Evolutionary conservation across 2,329 filamentous ascomycete genomes (phyloP), one percentile per base, ranked within the genome.

Genomic region (Diaporthe caulivora): DNA sequence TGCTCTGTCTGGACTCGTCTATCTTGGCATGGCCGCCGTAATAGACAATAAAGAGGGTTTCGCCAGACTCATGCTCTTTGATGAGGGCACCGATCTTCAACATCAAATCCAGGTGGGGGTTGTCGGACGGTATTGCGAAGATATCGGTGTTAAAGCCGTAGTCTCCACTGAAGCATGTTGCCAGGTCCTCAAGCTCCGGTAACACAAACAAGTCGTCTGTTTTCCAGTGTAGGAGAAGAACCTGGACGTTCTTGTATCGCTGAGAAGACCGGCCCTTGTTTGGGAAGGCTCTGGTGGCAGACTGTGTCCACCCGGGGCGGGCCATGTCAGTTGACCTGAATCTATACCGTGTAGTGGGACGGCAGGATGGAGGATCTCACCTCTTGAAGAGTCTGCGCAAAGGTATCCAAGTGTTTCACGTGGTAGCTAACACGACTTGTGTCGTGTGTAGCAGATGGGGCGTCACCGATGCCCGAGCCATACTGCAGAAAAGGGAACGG

Each of bases 11-110:
- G 29, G 88, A 88, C 74, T 90, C 87, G 73, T 91, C 89, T 73
- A 91, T 91, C 75, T 86, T 86, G 3, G 89, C 89, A 78, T 91
- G 89, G 0, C 89, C 89, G 15, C 88, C 89, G 71, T 91, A 91
- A 78, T 91, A 91, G 21, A 91, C 81, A 11, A 91, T 78, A 75
- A 91, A 89, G 1, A 91, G 80, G 0, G 88, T 90, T 60, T 90
- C 87, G 55, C 84, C 83, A 3, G 86, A 86, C 75, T 90, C 89
- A 70, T 89, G 83, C 60, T 88, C 85, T 77, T 90, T 90, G 78
- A 91, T 88, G 78, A 91, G 83, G 75, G 87, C 85, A 5, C 86
- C 88, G 40, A 90, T 83, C 72, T 86, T 86, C 81, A 90, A 82
- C 86, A 90, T 90, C 72, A 90, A 80, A 77, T 90, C 88, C 21